A percentile compares a stretch with the other conserved stretches of the same genome.
These are phyloP conservation scores for Dionaea muscipula DNA, from an alignment of 179 eudicot species.

Conservation along the genomic window DNA sequence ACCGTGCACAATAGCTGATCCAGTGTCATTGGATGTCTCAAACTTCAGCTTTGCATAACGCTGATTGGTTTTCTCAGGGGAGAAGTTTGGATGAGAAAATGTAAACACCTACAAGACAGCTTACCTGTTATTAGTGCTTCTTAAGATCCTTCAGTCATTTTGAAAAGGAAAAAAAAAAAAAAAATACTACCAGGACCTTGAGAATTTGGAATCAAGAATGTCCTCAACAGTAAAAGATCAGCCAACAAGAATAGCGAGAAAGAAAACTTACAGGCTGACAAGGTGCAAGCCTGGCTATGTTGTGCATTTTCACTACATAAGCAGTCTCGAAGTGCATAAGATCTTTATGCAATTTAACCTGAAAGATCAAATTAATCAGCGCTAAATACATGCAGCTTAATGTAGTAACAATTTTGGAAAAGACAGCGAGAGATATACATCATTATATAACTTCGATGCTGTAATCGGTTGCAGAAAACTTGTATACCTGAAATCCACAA, in stretches of 20 bases:
- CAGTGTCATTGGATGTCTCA: constrained; percentile 70
- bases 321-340: constrained; percentile 88
- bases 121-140: not conserved
- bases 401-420: not conserved
- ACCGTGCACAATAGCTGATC: constrained; percentile 90
- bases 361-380: constrained; percentile 10
- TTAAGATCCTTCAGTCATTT: not conserved
- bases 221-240: too few relatives aligned
- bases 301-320: constrained; percentile 89
- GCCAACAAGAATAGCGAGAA: not conserved
- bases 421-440: constrained; percentile 31
- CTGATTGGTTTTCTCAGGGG: constrained; percentile 49
- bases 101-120: constrained; percentile 54
- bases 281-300: constrained; percentile 80
- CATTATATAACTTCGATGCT: constrained; percentile 70
- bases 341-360: constrained; percentile 86
- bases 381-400: constrained; percentile 4
- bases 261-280: constrained; percentile 57
- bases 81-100: constrained; percentile 66
- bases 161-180: not conserved
- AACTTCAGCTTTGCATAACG: constrained; percentile 66
- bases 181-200: not conserved
- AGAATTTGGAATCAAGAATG: not conserved
- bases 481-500: constrained; percentile 57
- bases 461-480: constrained; percentile 92